These are phyloP conservation scores for Hymenoscyphus fructigenus DNA, from an alignment of 2,329 filamentous ascomycete genomes.

Conservation along the genomic window DNA sequence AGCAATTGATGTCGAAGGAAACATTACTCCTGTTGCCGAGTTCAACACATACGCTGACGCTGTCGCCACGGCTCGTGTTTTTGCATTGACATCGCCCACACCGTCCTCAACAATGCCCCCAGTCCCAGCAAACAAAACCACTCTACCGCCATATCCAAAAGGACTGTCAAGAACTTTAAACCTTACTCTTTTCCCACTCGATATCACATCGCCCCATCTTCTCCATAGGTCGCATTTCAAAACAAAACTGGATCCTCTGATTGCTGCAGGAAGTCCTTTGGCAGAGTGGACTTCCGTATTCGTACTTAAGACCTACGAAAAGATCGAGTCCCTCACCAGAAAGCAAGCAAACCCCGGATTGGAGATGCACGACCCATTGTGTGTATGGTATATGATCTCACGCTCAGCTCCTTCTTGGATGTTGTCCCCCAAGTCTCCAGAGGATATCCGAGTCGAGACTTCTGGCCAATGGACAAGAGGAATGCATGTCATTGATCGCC, in stretches of 20 bases:
- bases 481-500: conserved; percentile 81
- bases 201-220: conserved; percentile 72
- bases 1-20: conserved; percentile 74
- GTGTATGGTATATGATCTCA: conserved; percentile 75
- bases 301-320: conserved; percentile 67
- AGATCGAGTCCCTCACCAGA: conserved; percentile 62
- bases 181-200: conserved; percentile 71
- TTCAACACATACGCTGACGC: conserved; percentile 95
- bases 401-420: conserved; percentile 58
- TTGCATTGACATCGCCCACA: conserved; percentile 70
- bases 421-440: conserved; percentile 52
- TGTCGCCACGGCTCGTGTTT: conserved; percentile 72
- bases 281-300: conserved; percentile 73
- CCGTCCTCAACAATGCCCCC: conserved; percentile 81
- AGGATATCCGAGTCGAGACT: conserved; percentile 89
- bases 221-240: conserved; percentile 62
- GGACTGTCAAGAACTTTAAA: conserved; percentile 63
- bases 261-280: conserved; percentile 66
- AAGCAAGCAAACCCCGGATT: conserved; percentile 60
- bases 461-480: conserved; percentile 92
- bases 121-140: conserved; percentile 49
- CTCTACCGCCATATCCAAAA: conserved; percentile 61
- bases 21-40: conserved; percentile 82
- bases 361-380: conserved; percentile 73
- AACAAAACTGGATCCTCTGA: conserved; percentile 51